Evolutionary conservation across 371 early-diverging fungal genomes (phyloP).

Genomic region (Smittium culicis): DNA sequence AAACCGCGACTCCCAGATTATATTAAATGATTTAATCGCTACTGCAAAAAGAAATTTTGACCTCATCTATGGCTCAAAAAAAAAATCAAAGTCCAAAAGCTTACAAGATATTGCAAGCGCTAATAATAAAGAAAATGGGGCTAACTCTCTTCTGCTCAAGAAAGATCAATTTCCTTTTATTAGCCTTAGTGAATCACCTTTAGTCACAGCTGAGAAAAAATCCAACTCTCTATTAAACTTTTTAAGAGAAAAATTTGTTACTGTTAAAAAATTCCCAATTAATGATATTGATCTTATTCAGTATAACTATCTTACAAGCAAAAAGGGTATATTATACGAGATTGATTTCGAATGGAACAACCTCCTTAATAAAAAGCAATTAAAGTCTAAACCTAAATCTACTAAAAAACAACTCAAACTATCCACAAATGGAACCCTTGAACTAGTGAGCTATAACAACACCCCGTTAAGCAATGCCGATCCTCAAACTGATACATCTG

Average conservation of each 20-base stretch:
- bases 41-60: background rate
- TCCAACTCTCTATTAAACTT: background rate
- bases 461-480: background rate
- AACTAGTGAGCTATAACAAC: background rate
- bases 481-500: background rate
- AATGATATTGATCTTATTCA: conserved; percentile 24
- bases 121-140: too few relatives aligned
- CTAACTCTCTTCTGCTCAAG: too few relatives aligned
- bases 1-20: background rate
- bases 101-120: too few relatives aligned
- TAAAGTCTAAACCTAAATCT: background rate
- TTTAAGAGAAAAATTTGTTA: background rate
- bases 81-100: background rate
- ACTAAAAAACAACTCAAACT: conserved; percentile 5
- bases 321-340: conserved; percentile 24
- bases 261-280: conserved; percentile 23
- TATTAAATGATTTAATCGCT: background rate
- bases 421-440: conserved; percentile 1
- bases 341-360: conserved; percentile 7
- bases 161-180: background rate
- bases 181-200: background rate
- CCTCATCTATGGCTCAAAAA: background rate
- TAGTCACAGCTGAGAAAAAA: background rate
- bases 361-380: background rate
- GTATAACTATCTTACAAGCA: conserved; percentile 18